A percentile compares a stretch with the other conserved stretches of the same genome.
These are phyloP conservation scores for Podosphaera xanthii DNA, from an alignment of 2,329 filamentous ascomycete genomes.

Conservation along the genomic window DNA sequence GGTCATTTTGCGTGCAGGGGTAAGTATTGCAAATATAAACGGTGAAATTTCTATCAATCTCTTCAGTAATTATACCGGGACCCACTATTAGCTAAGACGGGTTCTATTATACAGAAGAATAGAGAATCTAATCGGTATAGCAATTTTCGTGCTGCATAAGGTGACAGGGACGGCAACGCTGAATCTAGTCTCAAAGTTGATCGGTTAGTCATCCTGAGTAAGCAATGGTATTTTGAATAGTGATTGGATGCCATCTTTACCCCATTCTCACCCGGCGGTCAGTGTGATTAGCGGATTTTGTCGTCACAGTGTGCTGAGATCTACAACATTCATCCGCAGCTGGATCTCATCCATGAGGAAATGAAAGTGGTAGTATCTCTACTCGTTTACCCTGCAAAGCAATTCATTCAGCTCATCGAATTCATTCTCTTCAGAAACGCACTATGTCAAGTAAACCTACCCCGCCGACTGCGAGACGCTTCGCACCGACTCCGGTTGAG, in stretches of 20 bases:
- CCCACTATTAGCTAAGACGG: too few relatives aligned
- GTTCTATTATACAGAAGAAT: too few relatives aligned
- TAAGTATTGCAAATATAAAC: too few relatives aligned
- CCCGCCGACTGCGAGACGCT: constrained; percentile 13
- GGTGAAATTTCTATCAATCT: too few relatives aligned
- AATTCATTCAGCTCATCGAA: not conserved
- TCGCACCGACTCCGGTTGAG: constrained; percentile 17
- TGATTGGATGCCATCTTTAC: not conserved
- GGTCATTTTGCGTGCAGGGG: too few relatives aligned
- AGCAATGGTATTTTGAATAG: not conserved
- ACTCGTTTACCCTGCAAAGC: not conserved
- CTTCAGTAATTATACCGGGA: too few relatives aligned
- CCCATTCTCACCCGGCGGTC: not conserved
- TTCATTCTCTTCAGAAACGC: not conserved
- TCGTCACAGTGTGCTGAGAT: not conserved
- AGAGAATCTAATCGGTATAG: too few relatives aligned
- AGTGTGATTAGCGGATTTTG: not conserved
- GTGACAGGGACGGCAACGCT: too few relatives aligned
- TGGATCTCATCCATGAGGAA: not conserved
- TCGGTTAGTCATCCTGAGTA: not conserved
- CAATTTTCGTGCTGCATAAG: too few relatives aligned
- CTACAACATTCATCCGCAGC: not conserved
- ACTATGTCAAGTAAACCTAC: constrained; percentile 12
- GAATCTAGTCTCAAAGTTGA: too few relatives aligned
- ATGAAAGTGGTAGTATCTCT: not conserved